Evolutionary conservation across 305 asterid genomes (phyloP), one percentile per base, ranked within the genome.

Genomic region (Fraxinus sp.): DNA sequence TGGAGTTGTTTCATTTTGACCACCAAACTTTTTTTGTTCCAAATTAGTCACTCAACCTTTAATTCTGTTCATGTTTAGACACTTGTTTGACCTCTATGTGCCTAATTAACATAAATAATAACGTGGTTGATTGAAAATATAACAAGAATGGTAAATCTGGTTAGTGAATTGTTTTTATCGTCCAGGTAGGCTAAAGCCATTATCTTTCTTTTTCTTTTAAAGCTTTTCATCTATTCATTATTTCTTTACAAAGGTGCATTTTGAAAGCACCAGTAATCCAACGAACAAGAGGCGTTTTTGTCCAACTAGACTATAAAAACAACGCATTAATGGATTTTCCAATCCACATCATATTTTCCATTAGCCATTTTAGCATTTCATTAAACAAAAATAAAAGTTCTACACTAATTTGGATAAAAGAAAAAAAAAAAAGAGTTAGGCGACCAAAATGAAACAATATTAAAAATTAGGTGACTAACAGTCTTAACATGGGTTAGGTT

Each of bases 401-500:
- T 22, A 59, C 30, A 59, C 11, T 64, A 64, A 64, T 9, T 64
- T 0, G 5, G 72, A 43, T 11, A 11, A 43, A 36, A 36, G 7
- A 35, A 35, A 36, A 2, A 43, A 43, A 2, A 64, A 24, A 9
- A 59, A 59, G 1, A 0, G 33, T 24, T 22, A 7, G 20, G 20
- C 30, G 1, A n/a, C 70, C 28, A 18, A 57, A 57, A 57, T 18
- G 68, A 18, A 57, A 57, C 24, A 5, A 57, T n/a, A 9, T 7
- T 24, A 64, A 22, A 64, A 64, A 24, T 24, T 64, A 33, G 33
- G 73, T 64, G 35, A 64, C 33, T 22, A 64, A 64, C 33, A 64
- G 16, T 9, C 57, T 55, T 16, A n/a, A 83, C 79, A 16, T 30
- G 10, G 66, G 77, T 49, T 55, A 24, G 78, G 84, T 32, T 77